A percentile compares a stretch with the other conserved stretches of the same genome.
phyloP scores from a whole-genome alignment of 257 asterid genomes.

The Thymus quinquecostatus region DNA sequence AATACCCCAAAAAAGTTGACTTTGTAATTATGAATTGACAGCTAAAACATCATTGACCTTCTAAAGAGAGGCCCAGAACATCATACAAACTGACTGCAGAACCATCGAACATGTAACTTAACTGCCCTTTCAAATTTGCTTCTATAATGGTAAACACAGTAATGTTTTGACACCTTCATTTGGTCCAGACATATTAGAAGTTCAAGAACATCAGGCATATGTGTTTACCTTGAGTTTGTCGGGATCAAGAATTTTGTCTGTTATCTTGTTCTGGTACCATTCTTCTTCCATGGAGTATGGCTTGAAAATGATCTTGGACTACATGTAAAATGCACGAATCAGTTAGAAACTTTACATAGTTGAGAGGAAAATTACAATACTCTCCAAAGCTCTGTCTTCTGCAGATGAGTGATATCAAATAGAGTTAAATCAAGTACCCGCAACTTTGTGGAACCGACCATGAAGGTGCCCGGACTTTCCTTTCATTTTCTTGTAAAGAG shows the following conservation, averaged over 20 bases:
- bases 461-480: slow-evolving; percentile 25
- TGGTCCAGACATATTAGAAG: background rate
- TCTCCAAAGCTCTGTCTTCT: background rate
- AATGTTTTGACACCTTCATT: background rate
- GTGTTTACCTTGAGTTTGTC: slow-evolving; percentile 13
- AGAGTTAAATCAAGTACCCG: slow-evolving; percentile 25
- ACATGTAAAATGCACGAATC: background rate
- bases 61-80: background rate
- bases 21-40: too few species aligned
- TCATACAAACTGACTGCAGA: background rate
- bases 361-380: background rate
- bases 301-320: slow-evolving; percentile 36
- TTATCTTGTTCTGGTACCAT: slow-evolving; percentile 26
- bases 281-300: slow-evolving; percentile 39
- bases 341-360: background rate
- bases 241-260: background rate
- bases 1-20: background rate
- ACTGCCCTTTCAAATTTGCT: background rate
- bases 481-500: slow-evolving; percentile 29
- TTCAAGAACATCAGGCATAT: background rate
- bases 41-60: too few species aligned
- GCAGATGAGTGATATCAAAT: background rate
- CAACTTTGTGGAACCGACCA: slow-evolving; percentile 52
- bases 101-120: background rate
- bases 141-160: background rate